Evolutionary conservation across 306 rosid species (phyloP).

Genomic region (Gynostemma pentaphyllum): DNA sequence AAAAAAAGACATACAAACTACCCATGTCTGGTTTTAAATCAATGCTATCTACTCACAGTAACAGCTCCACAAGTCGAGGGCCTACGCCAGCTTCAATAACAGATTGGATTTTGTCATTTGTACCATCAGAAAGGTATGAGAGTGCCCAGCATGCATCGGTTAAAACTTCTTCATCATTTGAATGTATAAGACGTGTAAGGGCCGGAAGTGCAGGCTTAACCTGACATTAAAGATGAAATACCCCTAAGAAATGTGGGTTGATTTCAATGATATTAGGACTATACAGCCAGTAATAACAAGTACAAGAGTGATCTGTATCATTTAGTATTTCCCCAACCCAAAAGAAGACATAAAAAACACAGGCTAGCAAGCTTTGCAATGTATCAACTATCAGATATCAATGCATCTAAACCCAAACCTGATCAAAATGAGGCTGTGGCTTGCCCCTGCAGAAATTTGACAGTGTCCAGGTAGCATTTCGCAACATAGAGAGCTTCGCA

Average conservation of each 20-base stretch:
- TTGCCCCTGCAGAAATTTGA: constrained; percentile 96
- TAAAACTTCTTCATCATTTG: constrained; percentile 89
- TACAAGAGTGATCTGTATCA: no score
- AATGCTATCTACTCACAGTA: constrained; percentile 78
- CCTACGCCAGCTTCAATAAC: constrained; percentile 85
- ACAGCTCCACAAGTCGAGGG: constrained; percentile 77
- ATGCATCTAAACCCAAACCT: no score
- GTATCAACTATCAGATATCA: no score
- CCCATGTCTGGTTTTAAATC: no score
- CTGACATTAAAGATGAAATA: constrained; percentile 22
- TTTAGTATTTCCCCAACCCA: no score
- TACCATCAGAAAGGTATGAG: constrained; percentile 91
- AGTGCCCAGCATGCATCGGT: constrained; percentile 98
- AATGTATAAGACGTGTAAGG: constrained; percentile 70
- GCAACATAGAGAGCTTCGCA: constrained; percentile 88
- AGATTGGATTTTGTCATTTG: constrained; percentile 91
- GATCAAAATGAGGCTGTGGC: constrained; percentile 91
- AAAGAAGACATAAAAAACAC: no score
- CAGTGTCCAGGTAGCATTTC: constrained; percentile 95
- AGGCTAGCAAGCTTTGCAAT: no score
- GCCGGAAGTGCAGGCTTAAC: constrained; percentile 98
- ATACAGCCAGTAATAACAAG: no score
- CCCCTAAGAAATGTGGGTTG: no score
- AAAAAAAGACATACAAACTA: no score
- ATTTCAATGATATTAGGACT: no score